Base-by-base conservation (phyloP, 169 alveolate species). In the Cryptosporidium canis region DNA sequence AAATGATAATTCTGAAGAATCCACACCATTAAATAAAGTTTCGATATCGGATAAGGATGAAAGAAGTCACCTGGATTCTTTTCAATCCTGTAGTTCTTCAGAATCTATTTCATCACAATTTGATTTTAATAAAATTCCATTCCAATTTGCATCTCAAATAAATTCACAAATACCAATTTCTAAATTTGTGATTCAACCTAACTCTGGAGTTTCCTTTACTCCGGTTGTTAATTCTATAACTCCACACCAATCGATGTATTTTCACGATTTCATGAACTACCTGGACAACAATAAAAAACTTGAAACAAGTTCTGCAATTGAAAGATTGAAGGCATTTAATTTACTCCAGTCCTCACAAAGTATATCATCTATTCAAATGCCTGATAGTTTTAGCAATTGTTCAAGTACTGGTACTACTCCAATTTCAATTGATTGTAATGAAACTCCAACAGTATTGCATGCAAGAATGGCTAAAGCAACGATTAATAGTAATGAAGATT, bases 341-440 rank as follows among this genome's bases (percentile, higher is more conserved):
- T 16, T 35, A 14, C 31, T 41, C 31, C 18, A 48, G 31, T 63
- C 64, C 9, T 41, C 71, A 6, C 84, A 70, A 33, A 70, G 53
- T 37, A 29, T 66, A 31, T 1, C 68, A 8, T 66, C 83, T 39
- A 51, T 77, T 58, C 51, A 77, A 43, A 37, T 61, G 29, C 3
- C 71, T 8, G 87, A 77, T 53, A 61, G 44, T 48, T 61, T 77
- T 24, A 77, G 71, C 29, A 61, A 41, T 44, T 77, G 56, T 21
- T 77, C 87, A 27, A 63, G 68, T 37, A 18, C 87, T 21, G 87
- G 87, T 39, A 61, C 71, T 24, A 77, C 77, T 39, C 87, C 71
- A 39, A 39, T 77, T 24, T 77, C 87, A 37, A 77, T 77, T 21
- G 87, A 77, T 39, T 77, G 63, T 24, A 47, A 5, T 27, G 87